Evolutionary conservation across 495 filamentous ascomycete genomes (phyloP).

Genomic region (Hyaloscypha bicolor): DNA sequence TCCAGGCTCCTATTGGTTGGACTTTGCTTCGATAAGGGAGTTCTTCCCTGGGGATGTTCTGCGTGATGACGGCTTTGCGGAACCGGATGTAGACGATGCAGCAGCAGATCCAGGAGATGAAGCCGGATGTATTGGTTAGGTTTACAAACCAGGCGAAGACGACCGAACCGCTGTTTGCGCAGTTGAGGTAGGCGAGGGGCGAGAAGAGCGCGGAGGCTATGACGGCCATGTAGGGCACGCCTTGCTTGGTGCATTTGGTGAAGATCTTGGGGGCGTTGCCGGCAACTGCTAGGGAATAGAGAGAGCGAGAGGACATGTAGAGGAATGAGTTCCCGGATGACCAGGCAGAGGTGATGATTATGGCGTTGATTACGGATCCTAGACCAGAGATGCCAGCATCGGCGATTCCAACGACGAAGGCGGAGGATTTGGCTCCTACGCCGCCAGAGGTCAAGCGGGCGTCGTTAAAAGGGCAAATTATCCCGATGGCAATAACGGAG

Average conservation of each 20-base stretch:
- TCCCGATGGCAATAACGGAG: constrained; percentile 54
- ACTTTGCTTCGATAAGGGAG: constrained; percentile 53
- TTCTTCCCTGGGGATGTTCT: constrained; percentile 47
- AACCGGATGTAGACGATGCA: constrained; percentile 63
- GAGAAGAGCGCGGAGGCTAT: constrained; percentile 60
- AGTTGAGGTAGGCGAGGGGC: constrained; percentile 79
- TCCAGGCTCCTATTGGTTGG: constrained; percentile 56
- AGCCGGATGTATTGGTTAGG: constrained; percentile 60
- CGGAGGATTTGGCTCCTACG: constrained; percentile 54
- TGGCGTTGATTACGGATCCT: constrained; percentile 51
- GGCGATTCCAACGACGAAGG: constrained; percentile 62
- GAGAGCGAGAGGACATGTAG: constrained; percentile 54
- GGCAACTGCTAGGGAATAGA: constrained; percentile 56
- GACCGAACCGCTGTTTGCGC: constrained; percentile 60
- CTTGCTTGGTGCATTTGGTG: constrained; percentile 50
- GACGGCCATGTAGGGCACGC: constrained; percentile 66
- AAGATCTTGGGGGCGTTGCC: constrained; percentile 52
- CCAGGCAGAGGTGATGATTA: constrained; percentile 62
- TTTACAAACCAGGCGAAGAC: constrained; percentile 73
- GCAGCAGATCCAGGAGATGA: constrained; percentile 65
- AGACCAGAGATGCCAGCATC: constrained; percentile 53
- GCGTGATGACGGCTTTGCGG: constrained; percentile 51
- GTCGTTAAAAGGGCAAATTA: constrained; percentile 59
- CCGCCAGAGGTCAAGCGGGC: constrained; percentile 52
- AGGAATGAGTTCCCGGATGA: constrained; percentile 64